These are phyloP conservation scores for Larix sibirica DNA, from an alignment of 83 land plant species.

Conservation along the genomic window DNA sequence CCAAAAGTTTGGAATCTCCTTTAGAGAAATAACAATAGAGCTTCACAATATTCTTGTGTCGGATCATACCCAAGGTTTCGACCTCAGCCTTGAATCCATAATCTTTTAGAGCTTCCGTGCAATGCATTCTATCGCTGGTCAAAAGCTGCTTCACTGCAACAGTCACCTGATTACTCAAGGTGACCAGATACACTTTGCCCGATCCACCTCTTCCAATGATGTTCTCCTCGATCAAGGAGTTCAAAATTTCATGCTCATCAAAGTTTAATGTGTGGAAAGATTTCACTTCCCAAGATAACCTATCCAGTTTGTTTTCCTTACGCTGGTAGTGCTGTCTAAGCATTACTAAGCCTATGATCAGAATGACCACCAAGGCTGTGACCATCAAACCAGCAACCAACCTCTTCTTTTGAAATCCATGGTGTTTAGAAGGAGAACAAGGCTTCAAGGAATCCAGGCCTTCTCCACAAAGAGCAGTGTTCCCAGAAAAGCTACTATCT, in stretches of 20 bases:
- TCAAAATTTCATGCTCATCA: slow-evolving; percentile 50
- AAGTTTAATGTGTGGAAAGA: slow-evolving; percentile 58
- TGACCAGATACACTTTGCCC: slow-evolving; percentile 62
- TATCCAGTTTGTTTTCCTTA: slow-evolving; percentile 17
- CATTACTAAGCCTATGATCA: slow-evolving; percentile 22
- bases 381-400: slow-evolving; percentile 31
- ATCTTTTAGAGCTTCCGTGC: slow-evolving; percentile 29
- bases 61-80: slow-evolving; percentile 60
- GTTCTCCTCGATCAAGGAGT: slow-evolving; percentile 57
- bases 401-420: background rate
- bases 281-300: slow-evolving; percentile 41
- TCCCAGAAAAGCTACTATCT: slow-evolving; percentile 43
- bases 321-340: slow-evolving; percentile 12
- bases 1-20: slow-evolving; percentile 53
- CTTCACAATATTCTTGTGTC: slow-evolving; percentile 72
- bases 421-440: slow-evolving; percentile 25
- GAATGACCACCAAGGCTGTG: slow-evolving; percentile 21
- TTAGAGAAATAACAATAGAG: slow-evolving; percentile 62
- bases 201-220: slow-evolving; percentile 71
- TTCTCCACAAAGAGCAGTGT: slow-evolving; percentile 50
- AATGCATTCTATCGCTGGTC: slow-evolving; percentile 34
- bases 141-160: slow-evolving; percentile 74
- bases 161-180: slow-evolving; percentile 38
- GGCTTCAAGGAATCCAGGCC: slow-evolving; percentile 16
- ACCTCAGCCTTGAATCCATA: slow-evolving; percentile 46